phyloP scores from a whole-genome alignment of 306 rosid species.

The Corylus americana region DNA sequence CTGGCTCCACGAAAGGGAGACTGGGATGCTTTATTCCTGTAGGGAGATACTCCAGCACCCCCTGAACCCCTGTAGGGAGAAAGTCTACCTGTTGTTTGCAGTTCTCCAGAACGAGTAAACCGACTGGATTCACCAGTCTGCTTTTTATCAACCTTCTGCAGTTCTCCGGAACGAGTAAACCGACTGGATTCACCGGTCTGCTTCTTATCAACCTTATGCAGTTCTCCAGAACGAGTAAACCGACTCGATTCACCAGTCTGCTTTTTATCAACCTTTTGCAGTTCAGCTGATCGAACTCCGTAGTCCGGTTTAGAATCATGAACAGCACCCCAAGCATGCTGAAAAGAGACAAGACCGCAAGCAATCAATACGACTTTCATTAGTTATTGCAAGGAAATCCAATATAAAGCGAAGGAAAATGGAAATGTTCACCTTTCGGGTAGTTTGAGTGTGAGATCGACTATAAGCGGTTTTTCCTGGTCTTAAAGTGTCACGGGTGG shows the following conservation, averaged over 20 bases:
- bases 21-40: conserved; percentile 48
- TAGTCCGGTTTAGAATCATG: conserved; percentile 45
- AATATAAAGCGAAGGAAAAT: conserved; percentile 19
- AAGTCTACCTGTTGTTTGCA: conserved; percentile 48
- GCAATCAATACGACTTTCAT: not conserved
- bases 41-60: conserved; percentile 65
- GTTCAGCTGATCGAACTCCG: conserved; percentile 43
- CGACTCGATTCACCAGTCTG: conserved; percentile 49
- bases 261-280: conserved; percentile 43
- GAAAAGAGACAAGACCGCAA: conserved; percentile 22
- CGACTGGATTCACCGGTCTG: conserved; percentile 49
- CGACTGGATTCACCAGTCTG: conserved; percentile 49
- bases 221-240: conserved; percentile 61
- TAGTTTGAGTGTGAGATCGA: conserved; percentile 59
- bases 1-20: conserved; percentile 53
- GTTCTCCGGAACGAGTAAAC: conserved; percentile 61
- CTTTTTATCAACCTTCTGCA: conserved; percentile 50
- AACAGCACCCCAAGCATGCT: conserved; percentile 61
- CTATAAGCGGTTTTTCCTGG: conserved; percentile 43
- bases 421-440: conserved; percentile 59
- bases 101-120: conserved; percentile 61
- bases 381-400: not conserved
- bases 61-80: conserved; percentile 76
- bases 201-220: conserved; percentile 50
- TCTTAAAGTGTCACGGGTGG: conserved; percentile 34